Conservation (phyloP, 2,329 filamentous ascomycete genomes). For the Xylaria sp. region DNA sequence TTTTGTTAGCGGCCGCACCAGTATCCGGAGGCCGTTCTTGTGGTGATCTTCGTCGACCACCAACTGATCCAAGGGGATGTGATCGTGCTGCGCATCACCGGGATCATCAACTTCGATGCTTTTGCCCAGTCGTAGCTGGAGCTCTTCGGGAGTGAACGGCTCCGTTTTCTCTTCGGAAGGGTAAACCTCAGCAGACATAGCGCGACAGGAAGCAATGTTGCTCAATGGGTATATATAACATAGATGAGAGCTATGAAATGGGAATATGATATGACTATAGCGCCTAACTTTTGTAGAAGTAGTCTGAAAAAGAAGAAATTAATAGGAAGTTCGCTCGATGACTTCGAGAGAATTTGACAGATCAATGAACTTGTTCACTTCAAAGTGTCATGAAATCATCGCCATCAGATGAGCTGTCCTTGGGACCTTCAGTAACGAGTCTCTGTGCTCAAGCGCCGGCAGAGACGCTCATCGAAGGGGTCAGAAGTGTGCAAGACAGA, state of each 20-base stretch:
- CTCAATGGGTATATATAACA: conserved; percentile 23
- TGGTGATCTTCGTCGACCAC: conserved; percentile 64
- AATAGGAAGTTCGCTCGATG: conserved; percentile 29
- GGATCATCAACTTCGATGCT: conserved; percentile 59
- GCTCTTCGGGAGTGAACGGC: conserved; percentile 67
- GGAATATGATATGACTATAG: conserved; percentile 22
- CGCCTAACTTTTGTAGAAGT: conserved; percentile 28
- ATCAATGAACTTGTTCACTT: conserved; percentile 40
- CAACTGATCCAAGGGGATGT: conserved; percentile 65
- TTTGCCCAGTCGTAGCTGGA: conserved; percentile 60
- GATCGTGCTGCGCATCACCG: conserved; percentile 53
- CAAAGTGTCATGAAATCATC: conserved; percentile 30
- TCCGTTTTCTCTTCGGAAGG: conserved; percentile 66
- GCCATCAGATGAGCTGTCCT: conserved; percentile 50
- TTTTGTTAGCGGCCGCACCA: conserved; percentile 65
- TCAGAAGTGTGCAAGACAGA: conserved; percentile 42
- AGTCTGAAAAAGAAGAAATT: conserved; percentile 32
- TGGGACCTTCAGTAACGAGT: conserved; percentile 41
- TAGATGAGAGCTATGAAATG: conserved; percentile 26
- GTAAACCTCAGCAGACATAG: conserved; percentile 61
- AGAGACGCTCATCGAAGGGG: conserved; percentile 48
- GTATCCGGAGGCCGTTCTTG: conserved; percentile 66
- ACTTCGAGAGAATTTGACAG: conserved; percentile 37
- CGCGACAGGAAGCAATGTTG: conserved; percentile 37
- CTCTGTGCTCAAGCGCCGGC: conserved; percentile 37